Conservation (phyloP, 768 basidiomycete species). For the Exidia glandulosa region DNA sequence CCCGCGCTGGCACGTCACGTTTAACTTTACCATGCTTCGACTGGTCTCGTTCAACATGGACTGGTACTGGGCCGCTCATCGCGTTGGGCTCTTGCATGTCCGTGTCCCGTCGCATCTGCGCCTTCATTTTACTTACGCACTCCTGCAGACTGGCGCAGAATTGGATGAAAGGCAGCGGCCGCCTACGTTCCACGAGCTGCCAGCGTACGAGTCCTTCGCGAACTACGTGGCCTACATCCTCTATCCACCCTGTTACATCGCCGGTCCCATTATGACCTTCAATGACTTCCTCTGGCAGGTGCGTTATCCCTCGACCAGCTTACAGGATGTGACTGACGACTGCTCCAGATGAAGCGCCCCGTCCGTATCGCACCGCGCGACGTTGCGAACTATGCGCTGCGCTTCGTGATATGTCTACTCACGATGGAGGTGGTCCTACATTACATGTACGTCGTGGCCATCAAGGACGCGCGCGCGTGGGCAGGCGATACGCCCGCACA, state of each 20-base stretch:
- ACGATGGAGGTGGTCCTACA: slow-evolving; percentile 90
- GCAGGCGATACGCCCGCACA: slow-evolving; percentile 62
- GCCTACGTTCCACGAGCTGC: slow-evolving; percentile 38
- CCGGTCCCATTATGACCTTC: slow-evolving; percentile 92
- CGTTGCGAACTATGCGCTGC: slow-evolving; percentile 44
- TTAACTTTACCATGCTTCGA: slow-evolving; percentile 94
- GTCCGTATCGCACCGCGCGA: slow-evolving; percentile 28
- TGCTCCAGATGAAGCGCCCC: slow-evolving; percentile 49
- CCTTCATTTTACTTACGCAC: slow-evolving; percentile 1
- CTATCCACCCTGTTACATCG: slow-evolving; percentile 91
- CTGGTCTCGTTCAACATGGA: slow-evolving; percentile 91
- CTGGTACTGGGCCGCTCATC: slow-evolving; percentile 66
- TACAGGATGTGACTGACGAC: background rate
- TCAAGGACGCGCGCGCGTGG: slow-evolving; percentile 86
- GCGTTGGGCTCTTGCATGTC: slow-evolving; percentile 26
- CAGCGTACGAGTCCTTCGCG: slow-evolving; percentile 45
- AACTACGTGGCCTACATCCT: slow-evolving; percentile 80
- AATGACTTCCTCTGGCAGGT: slow-evolving; percentile 96
- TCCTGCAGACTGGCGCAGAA: slow-evolving; percentile 17
- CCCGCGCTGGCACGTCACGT: slow-evolving; percentile 85
- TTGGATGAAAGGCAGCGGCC: slow-evolving; percentile 53
- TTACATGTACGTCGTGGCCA: slow-evolving; percentile 93
- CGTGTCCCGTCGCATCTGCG: too few relatives aligned
- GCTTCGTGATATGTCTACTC: slow-evolving; percentile 60
- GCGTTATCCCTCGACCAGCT: slow-evolving; percentile 10